Conservation (phyloP, 768 basidiomycete species). For the Hortiboletus campestris region DNA sequence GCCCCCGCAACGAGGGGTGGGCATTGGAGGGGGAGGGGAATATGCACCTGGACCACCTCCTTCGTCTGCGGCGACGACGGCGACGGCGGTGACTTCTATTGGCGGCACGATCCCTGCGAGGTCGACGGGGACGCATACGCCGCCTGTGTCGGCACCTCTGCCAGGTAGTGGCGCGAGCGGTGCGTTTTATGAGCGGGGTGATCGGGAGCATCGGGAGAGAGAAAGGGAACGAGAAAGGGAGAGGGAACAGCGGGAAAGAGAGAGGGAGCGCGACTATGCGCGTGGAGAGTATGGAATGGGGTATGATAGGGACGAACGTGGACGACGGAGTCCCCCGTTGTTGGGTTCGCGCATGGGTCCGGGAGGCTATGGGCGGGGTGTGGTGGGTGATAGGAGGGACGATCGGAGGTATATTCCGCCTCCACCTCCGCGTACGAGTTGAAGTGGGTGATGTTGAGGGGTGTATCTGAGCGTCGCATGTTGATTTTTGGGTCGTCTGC, state of each 20-base stretch:
- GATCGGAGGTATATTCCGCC: slow-evolving; percentile 39
- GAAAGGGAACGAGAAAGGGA: slow-evolving; percentile 13
- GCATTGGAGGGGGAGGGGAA: slow-evolving; percentile 8
- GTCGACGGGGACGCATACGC: slow-evolving; percentile 21
- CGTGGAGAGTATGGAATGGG: slow-evolving; percentile 31
- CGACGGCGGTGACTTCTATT: not conserved
- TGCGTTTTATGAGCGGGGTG: slow-evolving; percentile 33
- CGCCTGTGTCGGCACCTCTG: slow-evolving; percentile 24
- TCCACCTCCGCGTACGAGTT: slow-evolving; percentile 16
- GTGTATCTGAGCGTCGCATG: not conserved
- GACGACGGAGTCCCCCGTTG: slow-evolving; percentile 30
- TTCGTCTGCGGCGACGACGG: slow-evolving; percentile 14
- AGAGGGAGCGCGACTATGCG: slow-evolving; percentile 37
- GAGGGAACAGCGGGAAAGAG: slow-evolving; percentile 15
- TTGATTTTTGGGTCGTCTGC: not conserved
- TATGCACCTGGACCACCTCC: slow-evolving; percentile 24
- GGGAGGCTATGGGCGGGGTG: slow-evolving; percentile 19
- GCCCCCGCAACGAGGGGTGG: slow-evolving; percentile 23
- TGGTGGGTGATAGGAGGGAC: slow-evolving; percentile 30
- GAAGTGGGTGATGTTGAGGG: not conserved
- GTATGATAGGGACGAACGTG: slow-evolving; percentile 36
- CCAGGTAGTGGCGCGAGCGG: slow-evolving; percentile 23
- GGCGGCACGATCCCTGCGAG: slow-evolving; percentile 1
- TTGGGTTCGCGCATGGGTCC: slow-evolving; percentile 15
- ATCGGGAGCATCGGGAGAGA: slow-evolving; percentile 12